Evolutionary conservation across 352 stramenopile genomes (phyloP).

Genomic region (Pythium folliculosum): DNA sequence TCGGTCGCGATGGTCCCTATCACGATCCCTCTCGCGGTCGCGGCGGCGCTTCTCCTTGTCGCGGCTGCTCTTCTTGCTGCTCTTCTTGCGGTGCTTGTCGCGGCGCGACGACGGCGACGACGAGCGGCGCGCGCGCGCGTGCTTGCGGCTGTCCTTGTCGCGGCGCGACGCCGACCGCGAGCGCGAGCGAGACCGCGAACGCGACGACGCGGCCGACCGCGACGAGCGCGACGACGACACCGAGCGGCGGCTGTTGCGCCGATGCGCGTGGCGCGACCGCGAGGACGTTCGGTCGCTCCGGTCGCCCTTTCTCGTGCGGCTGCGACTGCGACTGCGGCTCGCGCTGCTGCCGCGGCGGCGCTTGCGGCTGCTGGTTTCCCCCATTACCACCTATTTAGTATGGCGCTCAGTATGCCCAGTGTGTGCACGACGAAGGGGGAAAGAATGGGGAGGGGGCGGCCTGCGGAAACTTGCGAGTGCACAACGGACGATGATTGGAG

Average conservation of each 20-base stretch:
- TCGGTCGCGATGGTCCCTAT: background rate
- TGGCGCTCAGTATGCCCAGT: slow-evolving; percentile 19
- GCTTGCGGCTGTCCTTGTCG: slow-evolving; percentile 23
- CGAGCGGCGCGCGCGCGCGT: slow-evolving; percentile 26
- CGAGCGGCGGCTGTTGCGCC: slow-evolving; percentile 10
- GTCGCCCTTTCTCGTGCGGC: slow-evolving; percentile 13
- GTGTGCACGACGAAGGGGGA: too few relatives aligned
- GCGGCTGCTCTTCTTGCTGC: slow-evolving; percentile 14
- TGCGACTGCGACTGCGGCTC: slow-evolving; percentile 35
- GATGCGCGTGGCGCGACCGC: slow-evolving; percentile 10
- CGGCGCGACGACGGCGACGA: slow-evolving; percentile 8
- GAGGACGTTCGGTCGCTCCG: slow-evolving; percentile 12
- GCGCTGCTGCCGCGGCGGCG: slow-evolving; percentile 30
- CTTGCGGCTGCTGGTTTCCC: slow-evolving; percentile 37
- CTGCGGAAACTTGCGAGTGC: background rate
- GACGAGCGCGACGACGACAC: slow-evolving; percentile 11
- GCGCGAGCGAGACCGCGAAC: slow-evolving; percentile 12
- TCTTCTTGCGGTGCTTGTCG: slow-evolving; percentile 26
- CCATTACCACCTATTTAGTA: slow-evolving; percentile 18
- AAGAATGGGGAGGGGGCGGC: too few relatives aligned
- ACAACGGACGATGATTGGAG: background rate
- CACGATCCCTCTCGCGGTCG: background rate
- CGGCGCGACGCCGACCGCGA: background rate
- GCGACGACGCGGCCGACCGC: slow-evolving; percentile 5
- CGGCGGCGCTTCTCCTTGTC: slow-evolving; percentile 15